A percentile compares a stretch with the other conserved stretches of the same genome.
Evolutionary conservation across 2,329 filamentous ascomycete species (phyloP).

Genomic region (Westerdykella ornata): DNA sequence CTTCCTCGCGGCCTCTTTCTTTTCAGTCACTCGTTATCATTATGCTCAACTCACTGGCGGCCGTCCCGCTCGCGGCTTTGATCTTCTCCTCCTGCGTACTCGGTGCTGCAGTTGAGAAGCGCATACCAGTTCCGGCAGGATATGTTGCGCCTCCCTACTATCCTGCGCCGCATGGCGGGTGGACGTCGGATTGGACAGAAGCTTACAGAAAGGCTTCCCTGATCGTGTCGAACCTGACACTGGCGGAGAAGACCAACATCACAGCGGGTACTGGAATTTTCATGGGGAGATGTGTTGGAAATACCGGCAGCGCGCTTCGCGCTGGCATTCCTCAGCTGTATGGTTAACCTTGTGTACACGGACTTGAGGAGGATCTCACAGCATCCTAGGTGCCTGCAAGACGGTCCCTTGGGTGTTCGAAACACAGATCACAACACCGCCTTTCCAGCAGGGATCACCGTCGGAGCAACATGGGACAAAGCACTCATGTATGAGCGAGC

Average conservation of each 20-base stretch:
- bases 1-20: constrained; percentile 5
- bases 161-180: constrained; percentile 65
- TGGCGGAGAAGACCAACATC: constrained; percentile 75
- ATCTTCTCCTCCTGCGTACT: constrained; percentile 16
- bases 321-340: constrained; percentile 63
- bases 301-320: constrained; percentile 63
- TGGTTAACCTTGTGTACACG: constrained; percentile 44
- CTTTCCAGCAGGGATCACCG: constrained; percentile 73
- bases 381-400: constrained; percentile 43
- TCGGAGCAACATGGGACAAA: constrained; percentile 69
- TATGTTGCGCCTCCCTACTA: constrained; percentile 56
- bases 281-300: constrained; percentile 68
- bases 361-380: constrained; percentile 43
- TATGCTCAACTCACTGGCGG: constrained; percentile 9
- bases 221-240: constrained; percentile 67
- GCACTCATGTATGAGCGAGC: constrained; percentile 61
- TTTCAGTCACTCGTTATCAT: constrained; percentile 2
- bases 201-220: constrained; percentile 64
- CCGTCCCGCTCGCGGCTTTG: constrained; percentile 19
- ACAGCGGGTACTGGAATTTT: constrained; percentile 64
- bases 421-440: constrained; percentile 68
- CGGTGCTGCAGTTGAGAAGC: constrained; percentile 25
- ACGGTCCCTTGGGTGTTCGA: constrained; percentile 64
- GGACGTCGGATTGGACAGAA: constrained; percentile 59
- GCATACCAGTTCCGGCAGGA: constrained; percentile 28